phyloP scores from a whole-genome alignment of 306 rosid genomes.

The Morella rubra region DNA sequence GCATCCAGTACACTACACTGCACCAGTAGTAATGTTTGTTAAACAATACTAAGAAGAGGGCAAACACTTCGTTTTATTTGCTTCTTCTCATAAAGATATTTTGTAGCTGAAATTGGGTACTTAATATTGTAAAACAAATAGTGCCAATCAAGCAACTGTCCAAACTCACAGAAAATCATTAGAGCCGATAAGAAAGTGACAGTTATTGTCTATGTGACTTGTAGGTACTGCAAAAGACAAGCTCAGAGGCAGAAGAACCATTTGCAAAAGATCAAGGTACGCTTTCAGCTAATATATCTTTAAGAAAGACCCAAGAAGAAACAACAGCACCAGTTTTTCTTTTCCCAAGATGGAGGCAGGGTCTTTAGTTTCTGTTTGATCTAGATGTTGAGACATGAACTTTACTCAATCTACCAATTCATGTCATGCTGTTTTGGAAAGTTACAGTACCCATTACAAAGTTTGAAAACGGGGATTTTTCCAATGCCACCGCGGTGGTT shows the following conservation, averaged over 20 bases:
- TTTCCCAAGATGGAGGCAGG: neutral
- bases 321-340: neutral
- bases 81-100: neutral
- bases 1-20: slow-evolving; percentile 7
- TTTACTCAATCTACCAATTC: neutral
- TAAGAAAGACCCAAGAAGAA: neutral
- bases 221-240: slow-evolving; percentile 56
- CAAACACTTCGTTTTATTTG: neutral
- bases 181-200: neutral
- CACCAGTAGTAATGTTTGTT: neutral
- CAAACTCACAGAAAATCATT: slow-evolving; percentile 17
- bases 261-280: slow-evolving; percentile 45
- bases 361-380: slow-evolving; percentile 1
- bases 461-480: neutral
- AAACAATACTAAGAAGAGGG: neutral
- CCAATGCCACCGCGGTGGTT: neutral
- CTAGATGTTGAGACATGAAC: slow-evolving; percentile 12
- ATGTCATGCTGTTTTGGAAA: neutral
- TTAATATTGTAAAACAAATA: neutral
- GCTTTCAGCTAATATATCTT: slow-evolving; percentile 26
- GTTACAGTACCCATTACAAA: neutral
- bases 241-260: slow-evolving; percentile 41
- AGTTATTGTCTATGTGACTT: slow-evolving; percentile 29
- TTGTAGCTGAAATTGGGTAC: neutral
- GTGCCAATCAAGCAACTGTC: neutral